Evolutionary conservation across 1,284 basidiomycete species (phyloP), one percentile per base, ranked within the genome.

Genomic region (Naganishia liquefaciens): DNA sequence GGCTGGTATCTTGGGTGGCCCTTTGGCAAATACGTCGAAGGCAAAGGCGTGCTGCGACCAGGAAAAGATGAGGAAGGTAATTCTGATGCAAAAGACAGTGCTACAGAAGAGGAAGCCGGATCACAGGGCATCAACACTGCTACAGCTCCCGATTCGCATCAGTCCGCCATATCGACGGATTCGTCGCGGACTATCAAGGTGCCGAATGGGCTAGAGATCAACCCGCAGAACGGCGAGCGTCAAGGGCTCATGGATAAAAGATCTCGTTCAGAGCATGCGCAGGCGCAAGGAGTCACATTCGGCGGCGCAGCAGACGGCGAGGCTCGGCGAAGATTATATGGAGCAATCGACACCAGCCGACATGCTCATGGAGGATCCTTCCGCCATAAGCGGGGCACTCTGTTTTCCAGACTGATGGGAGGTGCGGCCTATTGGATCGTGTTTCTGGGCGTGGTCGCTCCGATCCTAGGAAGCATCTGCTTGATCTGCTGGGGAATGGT

Each of bases 1-100:
- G 94, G 91, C 1, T 95, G 93, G 87, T 99, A 99, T 77, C 85
- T 99, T 64, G 85, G 88, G 40, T 99, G 96, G 96, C 96, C 96
- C 1, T 99, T 99, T 76, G 95, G 92, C 42, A 98, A 98, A 78
- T 99, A 98, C 74, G 92, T 99, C 64, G 94, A 98, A 77, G 91
- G 93, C 5, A 89, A 90, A 67, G 75, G 85, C 25, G 70, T 79
- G 50, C 74, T 80, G 65, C 67, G 73, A 66, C 46, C 68, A 68
- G 25, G 51, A 44, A 51, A 73, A 10, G 71, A 72, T 42, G 46
- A 64, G 30, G 28, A 27, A 21, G 58, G 37, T 30, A 39, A 50
- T 28, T 13, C 33, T 13, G 33, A 37, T 37, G 33, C 10, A 37
- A 13, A 37, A 37, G 33, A 13, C 13, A 37, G 33, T 13, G 33